phyloP scores from a whole-genome alignment of 2,329 filamentous ascomycete genomes.

The Cercospora janseana region DNA sequence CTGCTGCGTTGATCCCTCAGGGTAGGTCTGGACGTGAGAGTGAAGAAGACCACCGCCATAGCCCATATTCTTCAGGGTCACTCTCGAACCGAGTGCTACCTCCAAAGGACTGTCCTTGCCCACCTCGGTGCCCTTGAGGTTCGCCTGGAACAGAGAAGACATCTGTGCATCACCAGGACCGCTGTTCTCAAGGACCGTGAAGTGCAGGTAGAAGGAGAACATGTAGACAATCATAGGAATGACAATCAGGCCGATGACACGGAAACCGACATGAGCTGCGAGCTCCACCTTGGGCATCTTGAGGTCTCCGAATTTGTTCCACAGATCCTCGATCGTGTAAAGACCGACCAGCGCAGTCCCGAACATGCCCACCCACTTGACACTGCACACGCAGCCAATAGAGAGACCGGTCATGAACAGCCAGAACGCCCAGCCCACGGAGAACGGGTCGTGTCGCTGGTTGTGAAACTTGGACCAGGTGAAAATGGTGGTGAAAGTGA shows the following conservation, averaged over 20 bases:
- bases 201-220: slow-evolving; percentile 92
- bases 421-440: slow-evolving; percentile 91
- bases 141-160: slow-evolving; percentile 98
- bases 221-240: slow-evolving; percentile 90
- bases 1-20: slow-evolving; percentile 89
- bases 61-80: slow-evolving; percentile 98
- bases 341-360: slow-evolving; percentile 91
- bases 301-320: slow-evolving; percentile 94
- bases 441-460: slow-evolving; percentile 80
- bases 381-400: slow-evolving; percentile 96
- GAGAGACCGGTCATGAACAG: slow-evolving; percentile 88
- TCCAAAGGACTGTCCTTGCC: slow-evolving; percentile 93
- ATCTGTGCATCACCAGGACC: slow-evolving; percentile 99
- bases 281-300: slow-evolving; percentile 80
- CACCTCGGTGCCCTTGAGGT: slow-evolving; percentile 88
- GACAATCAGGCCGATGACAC: slow-evolving; percentile 82
- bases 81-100: slow-evolving; percentile 81
- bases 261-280: slow-evolving; percentile 72
- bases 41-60: slow-evolving; percentile 95
- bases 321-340: slow-evolving; percentile 94
- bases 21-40: slow-evolving; percentile 94
- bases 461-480: slow-evolving; percentile 98
- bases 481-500: slow-evolving; percentile 94
- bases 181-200: slow-evolving; percentile 86
- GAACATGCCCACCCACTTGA: slow-evolving; percentile 97